Percentiles rank a stretch among this genome's conserved stretches.
Conservation (phyloP, 2,329 filamentous ascomycete genomes). For the Penicillium janthinellum region DNA sequence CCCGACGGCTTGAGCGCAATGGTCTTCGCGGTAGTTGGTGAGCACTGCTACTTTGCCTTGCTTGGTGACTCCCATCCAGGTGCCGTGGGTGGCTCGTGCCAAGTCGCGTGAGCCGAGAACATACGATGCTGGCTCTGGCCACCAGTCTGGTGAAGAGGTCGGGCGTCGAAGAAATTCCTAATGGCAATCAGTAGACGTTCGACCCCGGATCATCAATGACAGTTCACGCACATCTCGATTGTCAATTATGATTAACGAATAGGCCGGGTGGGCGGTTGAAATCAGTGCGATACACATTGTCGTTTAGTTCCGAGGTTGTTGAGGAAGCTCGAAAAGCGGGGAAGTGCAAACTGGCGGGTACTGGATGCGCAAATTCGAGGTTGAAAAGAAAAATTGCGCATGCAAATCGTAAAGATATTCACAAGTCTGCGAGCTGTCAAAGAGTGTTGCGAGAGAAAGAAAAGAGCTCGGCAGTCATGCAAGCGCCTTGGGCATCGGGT, state of each 20-base stretch:
- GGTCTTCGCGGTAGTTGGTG: slow-evolving; percentile 65
- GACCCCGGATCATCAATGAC: no score
- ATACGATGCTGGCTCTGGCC: slow-evolving; percentile 57
- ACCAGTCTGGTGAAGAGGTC: slow-evolving; percentile 61
- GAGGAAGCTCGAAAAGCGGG: slow-evolving; percentile 29
- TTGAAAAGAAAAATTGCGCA: not conserved
- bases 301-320: slow-evolving; percentile 44
- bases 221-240: slow-evolving; percentile 66
- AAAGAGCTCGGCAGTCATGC: slow-evolving; percentile 8
- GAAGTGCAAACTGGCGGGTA: slow-evolving; percentile 2
- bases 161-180: slow-evolving; percentile 65
- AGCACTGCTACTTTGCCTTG: slow-evolving; percentile 64
- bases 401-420: not conserved
- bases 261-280: slow-evolving; percentile 73
- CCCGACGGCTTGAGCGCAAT: slow-evolving; percentile 50
- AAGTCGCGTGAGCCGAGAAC: slow-evolving; percentile 65
- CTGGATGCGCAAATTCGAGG: not conserved
- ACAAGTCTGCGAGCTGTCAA: not conserved
- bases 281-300: slow-evolving; percentile 79
- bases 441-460: not conserved
- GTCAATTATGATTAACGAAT: slow-evolving; percentile 73
- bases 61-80: slow-evolving; percentile 65
- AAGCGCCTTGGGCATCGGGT: slow-evolving; percentile 18
- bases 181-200: slow-evolving; percentile 6
- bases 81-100: slow-evolving; percentile 61